Conservation (phyloP, 371 early-diverging fungal species). For the Chytridiales sp. region DNA sequence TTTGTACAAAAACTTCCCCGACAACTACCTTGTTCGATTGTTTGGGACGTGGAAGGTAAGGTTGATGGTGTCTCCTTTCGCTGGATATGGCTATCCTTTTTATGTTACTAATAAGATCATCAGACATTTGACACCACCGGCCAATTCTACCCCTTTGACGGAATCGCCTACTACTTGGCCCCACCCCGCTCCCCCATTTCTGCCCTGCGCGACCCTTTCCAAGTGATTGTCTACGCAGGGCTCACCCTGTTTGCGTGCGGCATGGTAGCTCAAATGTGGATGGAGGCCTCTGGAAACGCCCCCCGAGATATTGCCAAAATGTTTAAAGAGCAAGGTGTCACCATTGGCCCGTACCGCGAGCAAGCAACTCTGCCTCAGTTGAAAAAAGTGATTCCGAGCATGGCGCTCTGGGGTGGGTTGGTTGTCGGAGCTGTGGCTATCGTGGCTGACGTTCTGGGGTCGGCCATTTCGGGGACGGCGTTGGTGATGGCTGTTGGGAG, state of each 20-base stretch:
- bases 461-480: constrained; percentile 98
- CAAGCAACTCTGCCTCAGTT: constrained; percentile 95
- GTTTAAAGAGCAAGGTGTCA: constrained; percentile 96
- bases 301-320: constrained; percentile 95
- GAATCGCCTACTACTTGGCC: constrained; percentile 97
- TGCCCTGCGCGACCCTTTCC: constrained; percentile 86
- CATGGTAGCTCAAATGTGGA: constrained; percentile 95
- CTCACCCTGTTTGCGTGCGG: constrained; percentile 93
- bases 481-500: constrained; percentile 97
- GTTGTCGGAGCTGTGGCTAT: constrained; percentile 93
- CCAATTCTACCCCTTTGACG: constrained; percentile 89
- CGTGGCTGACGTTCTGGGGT: constrained; percentile 90
- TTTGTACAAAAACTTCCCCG: constrained; percentile 92
- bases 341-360: constrained; percentile 94
- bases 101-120: neutral
- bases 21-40: constrained; percentile 88
- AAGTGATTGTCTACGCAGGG: constrained; percentile 85
- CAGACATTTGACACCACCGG: constrained; percentile 71
- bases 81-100: neutral
- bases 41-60: constrained; percentile 95
- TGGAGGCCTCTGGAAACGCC: constrained; percentile 96
- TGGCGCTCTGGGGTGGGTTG: constrained; percentile 92
- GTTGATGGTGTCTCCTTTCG: neutral
- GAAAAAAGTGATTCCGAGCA: constrained; percentile 95
- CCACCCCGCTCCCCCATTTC: constrained; percentile 88